Percentiles rank a stretch among this genome's conserved stretches.
phyloP scores from a whole-genome alignment of 75 land plant species.

The Picea sitchensis region DNA sequence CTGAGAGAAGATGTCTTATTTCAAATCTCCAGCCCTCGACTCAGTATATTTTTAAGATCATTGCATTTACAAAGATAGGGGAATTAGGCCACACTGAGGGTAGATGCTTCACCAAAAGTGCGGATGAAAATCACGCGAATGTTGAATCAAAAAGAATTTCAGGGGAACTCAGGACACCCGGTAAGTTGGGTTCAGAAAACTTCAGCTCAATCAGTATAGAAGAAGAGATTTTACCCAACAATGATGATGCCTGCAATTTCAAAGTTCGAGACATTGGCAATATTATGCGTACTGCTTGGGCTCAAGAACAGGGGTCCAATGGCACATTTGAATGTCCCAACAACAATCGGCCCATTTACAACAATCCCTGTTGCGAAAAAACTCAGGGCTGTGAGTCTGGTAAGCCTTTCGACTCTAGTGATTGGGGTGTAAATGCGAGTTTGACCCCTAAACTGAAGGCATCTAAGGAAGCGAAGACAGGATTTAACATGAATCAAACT shows the following conservation, averaged over 20 bases:
- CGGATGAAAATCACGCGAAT: background rate
- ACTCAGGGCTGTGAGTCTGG: background rate
- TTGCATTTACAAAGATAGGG: conserved; percentile 19
- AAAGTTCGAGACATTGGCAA: conserved; percentile 17
- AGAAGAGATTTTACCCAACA: conserved; percentile 49
- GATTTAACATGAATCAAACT: background rate
- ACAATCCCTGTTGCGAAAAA: background rate
- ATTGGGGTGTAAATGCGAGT: conserved; percentile 8
- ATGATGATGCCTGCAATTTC: conserved; percentile 44
- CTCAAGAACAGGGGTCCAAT: conserved; percentile 10
- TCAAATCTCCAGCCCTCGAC: conserved; percentile 53
- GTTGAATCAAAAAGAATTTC: background rate
- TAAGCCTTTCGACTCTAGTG: conserved; percentile 18
- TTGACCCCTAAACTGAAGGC: conserved; percentile 15
- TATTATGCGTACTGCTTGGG: conserved; percentile 12
- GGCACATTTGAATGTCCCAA: conserved; percentile 1
- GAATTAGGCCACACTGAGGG: conserved; percentile 40
- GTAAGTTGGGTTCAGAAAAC: conserved; percentile 21
- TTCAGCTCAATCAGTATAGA: conserved; percentile 43
- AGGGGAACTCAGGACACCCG: conserved; percentile 12
- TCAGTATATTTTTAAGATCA: conserved; percentile 57
- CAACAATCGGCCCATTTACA: background rate
- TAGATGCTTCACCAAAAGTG: conserved; percentile 26
- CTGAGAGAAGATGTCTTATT: conserved; percentile 32
- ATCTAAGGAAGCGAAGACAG: background rate